Evolutionary conservation across 1,284 basidiomycete genomes (phyloP).

Genomic region (Clitocybe nebularis): DNA sequence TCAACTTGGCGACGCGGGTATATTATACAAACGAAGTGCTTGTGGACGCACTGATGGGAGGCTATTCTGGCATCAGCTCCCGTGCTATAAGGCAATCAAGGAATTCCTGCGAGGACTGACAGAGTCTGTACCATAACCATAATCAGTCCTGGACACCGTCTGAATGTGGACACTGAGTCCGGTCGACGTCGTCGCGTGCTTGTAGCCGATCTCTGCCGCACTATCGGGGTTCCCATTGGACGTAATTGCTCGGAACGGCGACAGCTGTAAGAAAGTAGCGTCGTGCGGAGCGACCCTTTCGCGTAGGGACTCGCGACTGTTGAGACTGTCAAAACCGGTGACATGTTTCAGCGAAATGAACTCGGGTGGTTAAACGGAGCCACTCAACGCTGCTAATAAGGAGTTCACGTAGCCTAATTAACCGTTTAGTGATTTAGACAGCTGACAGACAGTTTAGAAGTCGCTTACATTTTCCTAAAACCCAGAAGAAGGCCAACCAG

Average conservation of each 20-base stretch:
- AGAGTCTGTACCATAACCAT: conserved; percentile 12
- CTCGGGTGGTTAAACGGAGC: neutral
- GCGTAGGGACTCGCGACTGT: conserved; percentile 36
- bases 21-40: neutral
- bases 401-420: conserved; percentile 39
- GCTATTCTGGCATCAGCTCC: conserved; percentile 1
- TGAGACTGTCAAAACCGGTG: conserved; percentile 27
- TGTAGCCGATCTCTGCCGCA: conserved; percentile 8
- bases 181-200: conserved; percentile 3
- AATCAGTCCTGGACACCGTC: conserved; percentile 27
- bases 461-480: conserved; percentile 37
- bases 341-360: neutral
- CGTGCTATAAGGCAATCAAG: neutral
- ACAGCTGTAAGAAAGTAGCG: conserved; percentile 31
- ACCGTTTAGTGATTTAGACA: neutral
- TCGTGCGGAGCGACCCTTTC: conserved; percentile 28
- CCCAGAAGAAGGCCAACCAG: conserved; percentile 40
- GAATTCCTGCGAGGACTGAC: conserved; percentile 1
- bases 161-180: conserved; percentile 27
- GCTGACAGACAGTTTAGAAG: too few relatives aligned
- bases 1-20: neutral
- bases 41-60: conserved; percentile 1
- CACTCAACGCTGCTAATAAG: conserved; percentile 33
- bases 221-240: conserved; percentile 10
- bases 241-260: conserved; percentile 23